Conservation (phyloP, 2,329 filamentous ascomycete genomes). For the Bipolaris cookei region DNA sequence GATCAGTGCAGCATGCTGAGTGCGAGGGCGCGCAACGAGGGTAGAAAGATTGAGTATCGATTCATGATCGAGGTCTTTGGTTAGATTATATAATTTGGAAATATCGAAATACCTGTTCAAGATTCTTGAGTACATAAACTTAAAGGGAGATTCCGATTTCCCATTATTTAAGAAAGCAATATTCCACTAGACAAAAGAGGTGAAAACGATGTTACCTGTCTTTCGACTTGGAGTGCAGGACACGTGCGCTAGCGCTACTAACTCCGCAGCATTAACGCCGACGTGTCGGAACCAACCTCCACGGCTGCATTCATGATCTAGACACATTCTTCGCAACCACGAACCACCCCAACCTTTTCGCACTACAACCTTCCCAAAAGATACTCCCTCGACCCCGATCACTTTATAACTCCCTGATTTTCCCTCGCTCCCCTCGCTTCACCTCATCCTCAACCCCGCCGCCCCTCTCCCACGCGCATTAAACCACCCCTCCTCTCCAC, state of each 20-base stretch:
- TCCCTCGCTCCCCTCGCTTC: too few species aligned
- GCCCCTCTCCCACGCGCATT: neutral
- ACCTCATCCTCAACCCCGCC: neutral
- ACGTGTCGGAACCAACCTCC: constrained; percentile 16
- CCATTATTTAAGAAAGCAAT: neutral
- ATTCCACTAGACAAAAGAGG: neutral
- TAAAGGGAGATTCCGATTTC: too few species aligned
- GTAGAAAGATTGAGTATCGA: constrained; percentile 61
- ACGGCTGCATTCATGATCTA: neutral
- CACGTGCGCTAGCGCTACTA: constrained; percentile 17
- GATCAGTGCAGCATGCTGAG: constrained; percentile 62
- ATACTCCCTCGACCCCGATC: too few species aligned
- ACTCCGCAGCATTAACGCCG: constrained; percentile 20
- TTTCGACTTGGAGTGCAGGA: neutral
- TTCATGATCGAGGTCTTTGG: constrained; percentile 67
- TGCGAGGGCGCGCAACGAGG: constrained; percentile 59
- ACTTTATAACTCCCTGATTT: too few species aligned
- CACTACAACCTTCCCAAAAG: neutral
- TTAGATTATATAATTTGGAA: constrained; percentile 24
- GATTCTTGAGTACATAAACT: neutral
- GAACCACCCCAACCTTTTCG: neutral
- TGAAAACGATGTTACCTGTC: neutral
- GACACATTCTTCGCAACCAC: neutral
- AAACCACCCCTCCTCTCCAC: neutral
- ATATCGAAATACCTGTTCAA: too few species aligned